phyloP scores from a whole-genome alignment of 148 eudicot species.

The Rhododendron griersonianum region DNA sequence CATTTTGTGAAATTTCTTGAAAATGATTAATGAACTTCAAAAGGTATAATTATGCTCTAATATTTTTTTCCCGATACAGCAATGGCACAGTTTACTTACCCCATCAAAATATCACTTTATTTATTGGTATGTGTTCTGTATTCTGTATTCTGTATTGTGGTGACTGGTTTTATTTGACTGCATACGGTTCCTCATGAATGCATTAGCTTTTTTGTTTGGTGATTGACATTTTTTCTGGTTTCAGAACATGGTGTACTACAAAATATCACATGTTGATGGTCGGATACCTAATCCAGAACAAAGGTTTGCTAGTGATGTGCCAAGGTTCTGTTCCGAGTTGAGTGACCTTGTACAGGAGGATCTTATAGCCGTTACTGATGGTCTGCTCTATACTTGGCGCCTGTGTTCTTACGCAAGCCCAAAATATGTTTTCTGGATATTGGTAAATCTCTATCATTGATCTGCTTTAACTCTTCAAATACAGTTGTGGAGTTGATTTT shows the following conservation, averaged over 20 bases:
- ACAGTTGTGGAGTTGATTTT: neutral
- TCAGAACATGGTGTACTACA: slow-evolving; percentile 97
- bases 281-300: slow-evolving; percentile 92
- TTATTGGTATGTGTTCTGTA: neutral
- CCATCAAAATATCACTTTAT: neutral
- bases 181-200: neutral
- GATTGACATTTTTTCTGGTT: slow-evolving; percentile 20
- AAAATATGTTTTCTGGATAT: slow-evolving; percentile 84
- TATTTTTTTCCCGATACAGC: neutral
- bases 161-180: neutral
- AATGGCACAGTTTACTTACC: neutral
- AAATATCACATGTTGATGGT: slow-evolving; percentile 90
- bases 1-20: neutral
- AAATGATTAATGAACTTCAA: neutral
- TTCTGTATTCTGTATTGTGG: neutral
- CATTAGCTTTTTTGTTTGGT: neutral
- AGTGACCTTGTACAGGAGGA: slow-evolving; percentile 98
- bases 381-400: slow-evolving; percentile 91
- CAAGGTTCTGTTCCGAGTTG: slow-evolving; percentile 86
- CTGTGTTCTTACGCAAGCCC: slow-evolving; percentile 99
- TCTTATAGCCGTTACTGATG: slow-evolving; percentile 92
- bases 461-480: slow-evolving; percentile 13
- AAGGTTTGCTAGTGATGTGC: slow-evolving; percentile 95
- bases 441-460: slow-evolving; percentile 46
- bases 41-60: neutral